A percentile compares a stretch with the other conserved stretches of the same genome.
Evolutionary conservation across 208 protist genomes (phyloP).

Genomic region (Vickermania spadyakhi): DNA sequence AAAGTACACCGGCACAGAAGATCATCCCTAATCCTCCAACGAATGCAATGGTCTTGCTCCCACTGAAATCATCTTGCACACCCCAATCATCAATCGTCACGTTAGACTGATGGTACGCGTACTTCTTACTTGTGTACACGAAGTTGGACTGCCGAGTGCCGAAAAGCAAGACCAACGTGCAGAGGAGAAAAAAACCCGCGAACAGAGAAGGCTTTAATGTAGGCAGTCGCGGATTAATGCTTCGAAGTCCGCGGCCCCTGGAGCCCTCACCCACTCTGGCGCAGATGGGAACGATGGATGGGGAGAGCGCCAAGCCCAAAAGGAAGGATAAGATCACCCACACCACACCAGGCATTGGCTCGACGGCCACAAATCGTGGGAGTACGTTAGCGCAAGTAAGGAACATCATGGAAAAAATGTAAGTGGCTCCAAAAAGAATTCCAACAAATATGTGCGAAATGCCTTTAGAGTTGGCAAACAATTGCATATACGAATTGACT

Average conservation of each 20-base stretch:
- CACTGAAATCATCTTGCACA: constrained; percentile 38
- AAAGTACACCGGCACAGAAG: constrained; percentile 51
- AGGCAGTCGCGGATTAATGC: neutral
- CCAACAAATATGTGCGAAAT: constrained; percentile 25
- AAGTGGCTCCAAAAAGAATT: constrained; percentile 28
- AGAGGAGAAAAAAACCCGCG: constrained; percentile 14
- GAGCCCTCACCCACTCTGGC: constrained; percentile 11
- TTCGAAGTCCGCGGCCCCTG: neutral
- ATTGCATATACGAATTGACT: constrained; percentile 22
- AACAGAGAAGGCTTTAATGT: constrained; percentile 13
- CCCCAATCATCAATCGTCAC: constrained; percentile 40
- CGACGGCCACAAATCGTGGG: constrained; percentile 56
- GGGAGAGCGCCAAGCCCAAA: constrained; percentile 38
- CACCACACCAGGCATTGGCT: constrained; percentile 48
- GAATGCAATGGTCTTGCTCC: constrained; percentile 50
- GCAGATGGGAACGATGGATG: constrained; percentile 31
- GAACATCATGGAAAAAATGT: constrained; percentile 31
- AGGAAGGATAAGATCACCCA: constrained; percentile 33
- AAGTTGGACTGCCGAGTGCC: constrained; percentile 69
- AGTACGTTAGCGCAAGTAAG: constrained; percentile 61
- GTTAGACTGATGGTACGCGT: constrained; percentile 30
- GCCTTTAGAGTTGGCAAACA: neutral
- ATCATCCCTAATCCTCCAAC: constrained; percentile 39
- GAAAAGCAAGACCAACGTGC: constrained; percentile 41
- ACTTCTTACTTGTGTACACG: constrained; percentile 30